Evolutionary conservation across 1,284 basidiomycete species (phyloP).

Genomic region (Trametes pubescens): DNA sequence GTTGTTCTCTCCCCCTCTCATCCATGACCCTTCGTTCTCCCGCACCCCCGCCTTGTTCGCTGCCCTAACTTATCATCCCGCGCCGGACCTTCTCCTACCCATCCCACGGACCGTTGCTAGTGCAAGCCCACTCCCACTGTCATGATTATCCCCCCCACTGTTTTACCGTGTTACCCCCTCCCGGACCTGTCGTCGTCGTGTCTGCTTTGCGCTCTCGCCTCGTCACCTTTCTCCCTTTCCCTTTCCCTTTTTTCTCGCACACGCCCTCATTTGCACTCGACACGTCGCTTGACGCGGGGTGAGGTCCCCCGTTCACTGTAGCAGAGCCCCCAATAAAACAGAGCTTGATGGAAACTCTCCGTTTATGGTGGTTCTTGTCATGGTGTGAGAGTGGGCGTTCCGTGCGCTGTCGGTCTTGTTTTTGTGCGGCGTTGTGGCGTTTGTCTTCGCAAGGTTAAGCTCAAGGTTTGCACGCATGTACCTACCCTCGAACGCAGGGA

Average conservation of each 20-base stretch:
- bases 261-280: constrained; percentile 10
- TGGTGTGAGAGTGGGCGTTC: too few relatives aligned
- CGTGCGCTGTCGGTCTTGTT: too few relatives aligned
- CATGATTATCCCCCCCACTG: constrained; percentile 3
- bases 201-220: neutral
- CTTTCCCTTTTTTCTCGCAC: neutral
- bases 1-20: neutral
- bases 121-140: neutral
- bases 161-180: neutral
- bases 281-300: constrained; percentile 27
- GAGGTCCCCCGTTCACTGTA: constrained; percentile 20
- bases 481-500: too few relatives aligned
- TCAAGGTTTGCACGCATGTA: too few relatives aligned
- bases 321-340: constrained; percentile 29
- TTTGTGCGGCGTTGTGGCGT: too few relatives aligned
- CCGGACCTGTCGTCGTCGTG: neutral
- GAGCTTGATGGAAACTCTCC: constrained; percentile 24
- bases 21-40: neutral
- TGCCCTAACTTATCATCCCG: constrained; percentile 24
- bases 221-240: neutral
- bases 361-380: too few relatives aligned
- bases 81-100: constrained; percentile 9
- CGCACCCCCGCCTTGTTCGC: neutral
- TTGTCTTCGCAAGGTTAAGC: too few relatives aligned
- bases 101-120: too few relatives aligned